Conservation (phyloP, 768 basidiomycete genomes). For the Mycena capillaripes region DNA sequence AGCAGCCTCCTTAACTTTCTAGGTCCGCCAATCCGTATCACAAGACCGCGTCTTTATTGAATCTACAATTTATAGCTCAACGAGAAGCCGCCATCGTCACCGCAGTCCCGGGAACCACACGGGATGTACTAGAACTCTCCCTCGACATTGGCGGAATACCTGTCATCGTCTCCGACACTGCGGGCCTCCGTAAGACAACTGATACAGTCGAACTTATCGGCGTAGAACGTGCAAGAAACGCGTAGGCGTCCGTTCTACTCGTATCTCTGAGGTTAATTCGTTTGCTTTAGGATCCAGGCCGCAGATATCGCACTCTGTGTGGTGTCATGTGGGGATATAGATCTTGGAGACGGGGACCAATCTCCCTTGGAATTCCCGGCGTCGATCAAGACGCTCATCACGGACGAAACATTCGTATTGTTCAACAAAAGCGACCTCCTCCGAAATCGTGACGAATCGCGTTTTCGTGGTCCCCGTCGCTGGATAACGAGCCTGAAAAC, state of each 20-base stretch:
- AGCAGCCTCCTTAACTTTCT: slow-evolving; percentile 90
- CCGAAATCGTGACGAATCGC: slow-evolving; percentile 8
- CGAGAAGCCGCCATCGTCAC: slow-evolving; percentile 94
- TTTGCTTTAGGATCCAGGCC: slow-evolving; percentile 64
- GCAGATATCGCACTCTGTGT: slow-evolving; percentile 88
- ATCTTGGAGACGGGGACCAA: neutral
- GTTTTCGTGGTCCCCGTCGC: slow-evolving; percentile 35
- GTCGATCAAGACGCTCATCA: slow-evolving; percentile 64
- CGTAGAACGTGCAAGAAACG: slow-evolving; percentile 76
- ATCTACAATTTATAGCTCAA: slow-evolving; percentile 66
- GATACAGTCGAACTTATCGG: slow-evolving; percentile 88
- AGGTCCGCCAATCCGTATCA: slow-evolving; percentile 56
- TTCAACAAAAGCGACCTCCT: slow-evolving; percentile 84
- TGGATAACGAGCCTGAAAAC: slow-evolving; percentile 79
- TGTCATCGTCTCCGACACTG: slow-evolving; percentile 87
- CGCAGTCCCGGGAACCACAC: slow-evolving; percentile 88
- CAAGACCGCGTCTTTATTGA: neutral
- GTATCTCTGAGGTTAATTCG: neutral
- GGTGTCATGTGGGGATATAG: slow-evolving; percentile 73
- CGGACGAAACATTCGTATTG: slow-evolving; percentile 73
- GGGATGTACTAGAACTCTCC: slow-evolving; percentile 88
- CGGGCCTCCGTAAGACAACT: slow-evolving; percentile 79
- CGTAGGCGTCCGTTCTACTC: slow-evolving; percentile 60
- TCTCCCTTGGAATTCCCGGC: slow-evolving; percentile 54
- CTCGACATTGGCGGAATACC: slow-evolving; percentile 92